These are phyloP conservation scores for Sporothrix sp. DNA, from an alignment of 2,329 filamentous ascomycete genomes.

Conservation along the genomic window DNA sequence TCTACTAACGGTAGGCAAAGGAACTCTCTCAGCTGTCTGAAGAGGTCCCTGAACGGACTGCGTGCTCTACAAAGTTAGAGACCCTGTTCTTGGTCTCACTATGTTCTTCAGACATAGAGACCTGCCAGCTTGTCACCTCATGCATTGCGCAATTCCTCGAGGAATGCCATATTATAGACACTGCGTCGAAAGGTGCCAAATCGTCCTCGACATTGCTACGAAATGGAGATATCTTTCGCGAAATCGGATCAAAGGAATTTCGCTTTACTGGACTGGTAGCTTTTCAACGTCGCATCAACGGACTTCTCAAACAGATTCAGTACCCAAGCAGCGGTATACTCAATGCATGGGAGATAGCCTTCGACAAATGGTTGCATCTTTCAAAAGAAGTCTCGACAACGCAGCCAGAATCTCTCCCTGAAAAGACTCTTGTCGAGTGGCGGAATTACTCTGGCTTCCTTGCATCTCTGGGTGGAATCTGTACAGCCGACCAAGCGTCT, in stretches of 20 bases:
- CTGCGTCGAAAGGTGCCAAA: constrained; percentile 40
- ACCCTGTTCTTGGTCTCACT: constrained; percentile 53
- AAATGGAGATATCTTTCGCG: constrained; percentile 51
- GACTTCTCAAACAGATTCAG: constrained; percentile 49
- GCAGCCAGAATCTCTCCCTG: constrained; percentile 41
- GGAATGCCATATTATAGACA: constrained; percentile 47
- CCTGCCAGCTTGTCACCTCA: constrained; percentile 53
- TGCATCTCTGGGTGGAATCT: constrained; percentile 56
- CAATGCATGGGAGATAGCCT: constrained; percentile 56
- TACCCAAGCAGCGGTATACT: constrained; percentile 58
- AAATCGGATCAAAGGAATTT: constrained; percentile 54
- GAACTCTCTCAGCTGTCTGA: constrained; percentile 44
- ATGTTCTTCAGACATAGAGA: constrained; percentile 56
- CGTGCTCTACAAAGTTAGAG: constrained; percentile 47
- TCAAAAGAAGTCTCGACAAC: constrained; percentile 53
- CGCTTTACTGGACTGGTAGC: constrained; percentile 59
- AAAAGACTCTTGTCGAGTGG: constrained; percentile 52
- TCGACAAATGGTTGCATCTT: constrained; percentile 54
- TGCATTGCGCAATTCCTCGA: constrained; percentile 54
- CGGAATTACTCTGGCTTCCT: constrained; percentile 60
- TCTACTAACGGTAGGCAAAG: too few relatives aligned
- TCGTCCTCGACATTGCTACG: constrained; percentile 43
- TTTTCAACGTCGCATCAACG: constrained; percentile 57
- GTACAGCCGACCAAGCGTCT: constrained; percentile 49
- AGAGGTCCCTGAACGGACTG: constrained; percentile 45